Base-by-base conservation (phyloP, 768 basidiomycete genomes). In the Lanmaoa rubissima region DNA sequence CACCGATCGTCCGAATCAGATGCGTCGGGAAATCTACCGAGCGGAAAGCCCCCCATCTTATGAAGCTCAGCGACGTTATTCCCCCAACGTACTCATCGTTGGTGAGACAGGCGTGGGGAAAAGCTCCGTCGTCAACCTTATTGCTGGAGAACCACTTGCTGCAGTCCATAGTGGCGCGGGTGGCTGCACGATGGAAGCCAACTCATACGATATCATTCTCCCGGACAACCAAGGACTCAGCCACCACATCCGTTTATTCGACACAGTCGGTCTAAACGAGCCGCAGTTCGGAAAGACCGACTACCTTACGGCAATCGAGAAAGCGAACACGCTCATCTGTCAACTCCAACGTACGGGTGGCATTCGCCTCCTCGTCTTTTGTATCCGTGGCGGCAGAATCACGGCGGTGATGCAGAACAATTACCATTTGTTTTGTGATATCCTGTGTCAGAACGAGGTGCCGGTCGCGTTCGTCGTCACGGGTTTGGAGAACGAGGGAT, bases 91-190 rank as follows among this genome's bases (percentile, higher is more conserved):
- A 5, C 76, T 69, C 19, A 70, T 65, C 28, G 76, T 79, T 19
- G 73, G 68, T 3, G 68, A 70, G 45, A 69, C 69, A 24, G 68
- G 69, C 6, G 64, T 44, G 1, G 68, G 73, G 19, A 79, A 79
- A 58, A 78, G 78, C 56, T 76, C 75, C 0, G 60, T 79, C 31
- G 57, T 78, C 49, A 79, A 78, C 59, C 68, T 79, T 61, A 61
- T 78, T 24, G 62, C 64, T 26, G 71, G 69, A 11, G 46, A 61
- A 3, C 31, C 59, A 9, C 45, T 64, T 2, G 76, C 76, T 11
- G 17, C 28, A 1, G 63, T 66, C 10, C 69, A 73, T n/a, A 67
- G 66, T 34, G 55, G 66, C 10, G 71, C 72, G 0, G 51, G 45
- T 0, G 77, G 76, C 5, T 75, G 71, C 61, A 80, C 78, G 3